phyloP scores from a whole-genome alignment of 169 alveolate species.

The Miamiensis avidus region DNA sequence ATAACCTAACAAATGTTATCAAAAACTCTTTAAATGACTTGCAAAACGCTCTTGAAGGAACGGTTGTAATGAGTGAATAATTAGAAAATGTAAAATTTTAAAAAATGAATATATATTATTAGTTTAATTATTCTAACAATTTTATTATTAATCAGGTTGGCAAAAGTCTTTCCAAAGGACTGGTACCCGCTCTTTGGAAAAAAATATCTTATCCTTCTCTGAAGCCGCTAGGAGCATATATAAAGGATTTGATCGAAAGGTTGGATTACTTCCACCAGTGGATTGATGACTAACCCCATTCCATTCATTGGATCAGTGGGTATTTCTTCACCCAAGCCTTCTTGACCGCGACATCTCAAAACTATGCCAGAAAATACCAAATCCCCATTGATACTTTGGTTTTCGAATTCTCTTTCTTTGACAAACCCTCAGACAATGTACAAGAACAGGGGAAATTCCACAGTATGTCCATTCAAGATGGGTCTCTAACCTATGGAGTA shows the following conservation, averaged over 20 bases:
- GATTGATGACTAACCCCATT: constrained; percentile 70
- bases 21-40: constrained; percentile 61
- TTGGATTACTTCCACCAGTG: constrained; percentile 63
- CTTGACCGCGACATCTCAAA: constrained; percentile 74
- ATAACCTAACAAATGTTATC: constrained; percentile 61
- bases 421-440: constrained; percentile 50
- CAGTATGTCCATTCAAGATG: background rate
- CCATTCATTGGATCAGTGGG: constrained; percentile 74
- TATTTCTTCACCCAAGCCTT: constrained; percentile 77
- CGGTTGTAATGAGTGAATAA: constrained; percentile 68
- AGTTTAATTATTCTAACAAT: no score
- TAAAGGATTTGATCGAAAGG: constrained; percentile 69
- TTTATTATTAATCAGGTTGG: constrained; percentile 42
- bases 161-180: constrained; percentile 58
- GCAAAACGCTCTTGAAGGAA: constrained; percentile 69
- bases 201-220: constrained; percentile 58
- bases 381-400: constrained; percentile 71
- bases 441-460: constrained; percentile 1
- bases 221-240: constrained; percentile 70
- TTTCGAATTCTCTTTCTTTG: constrained; percentile 64
- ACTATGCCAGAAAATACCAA: constrained; percentile 72
- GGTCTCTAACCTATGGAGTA: background rate
- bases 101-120: background rate
- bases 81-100: constrained; percentile 46
- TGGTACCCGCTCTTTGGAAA: constrained; percentile 74